Evolutionary conservation across 306 rosid species (phyloP).

Genomic region (Hylodesmum podocarpum): DNA sequence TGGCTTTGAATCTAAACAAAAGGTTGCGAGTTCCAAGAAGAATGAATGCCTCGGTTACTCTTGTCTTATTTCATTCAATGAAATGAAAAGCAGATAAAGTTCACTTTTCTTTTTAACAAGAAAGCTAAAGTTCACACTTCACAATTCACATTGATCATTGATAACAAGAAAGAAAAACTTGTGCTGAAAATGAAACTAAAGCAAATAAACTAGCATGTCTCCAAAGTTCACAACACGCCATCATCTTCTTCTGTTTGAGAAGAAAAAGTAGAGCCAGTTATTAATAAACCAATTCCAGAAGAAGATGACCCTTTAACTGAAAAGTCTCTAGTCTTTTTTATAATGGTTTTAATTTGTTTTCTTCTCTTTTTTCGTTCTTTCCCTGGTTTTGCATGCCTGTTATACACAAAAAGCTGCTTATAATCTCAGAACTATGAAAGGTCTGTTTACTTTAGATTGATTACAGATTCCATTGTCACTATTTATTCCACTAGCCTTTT

Average conservation of each 20-base stretch:
- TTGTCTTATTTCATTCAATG: conserved; percentile 1
- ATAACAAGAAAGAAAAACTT: background rate
- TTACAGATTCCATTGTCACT: conserved; percentile 25
- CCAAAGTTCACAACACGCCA: conserved; percentile 23
- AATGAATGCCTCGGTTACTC: background rate
- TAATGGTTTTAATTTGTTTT: conserved; percentile 12
- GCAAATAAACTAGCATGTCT: conserved; percentile 7
- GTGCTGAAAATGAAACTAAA: background rate
- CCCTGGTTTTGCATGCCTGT: conserved; percentile 24
- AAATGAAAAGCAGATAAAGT: conserved; percentile 1
- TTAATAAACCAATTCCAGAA: too few species aligned
- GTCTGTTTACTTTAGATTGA: conserved; percentile 34
- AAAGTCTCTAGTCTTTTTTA: conserved; percentile 27
- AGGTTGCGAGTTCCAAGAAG: conserved; percentile 19
- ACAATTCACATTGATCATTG: conserved; percentile 8
- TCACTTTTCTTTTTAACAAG: background rate
- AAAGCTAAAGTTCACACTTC: background rate
- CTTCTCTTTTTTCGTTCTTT: conserved; percentile 12
- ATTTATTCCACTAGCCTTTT: conserved; percentile 18
- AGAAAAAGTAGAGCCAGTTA: background rate
- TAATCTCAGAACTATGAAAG: conserved; percentile 37
- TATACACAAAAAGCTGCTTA: conserved; percentile 16
- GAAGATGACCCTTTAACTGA: conserved; percentile 28
- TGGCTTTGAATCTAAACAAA: background rate
- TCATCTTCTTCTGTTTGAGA: background rate